Conservation (phyloP, 108 stramenopile genomes). For the Cyclotella cryptica region DNA sequence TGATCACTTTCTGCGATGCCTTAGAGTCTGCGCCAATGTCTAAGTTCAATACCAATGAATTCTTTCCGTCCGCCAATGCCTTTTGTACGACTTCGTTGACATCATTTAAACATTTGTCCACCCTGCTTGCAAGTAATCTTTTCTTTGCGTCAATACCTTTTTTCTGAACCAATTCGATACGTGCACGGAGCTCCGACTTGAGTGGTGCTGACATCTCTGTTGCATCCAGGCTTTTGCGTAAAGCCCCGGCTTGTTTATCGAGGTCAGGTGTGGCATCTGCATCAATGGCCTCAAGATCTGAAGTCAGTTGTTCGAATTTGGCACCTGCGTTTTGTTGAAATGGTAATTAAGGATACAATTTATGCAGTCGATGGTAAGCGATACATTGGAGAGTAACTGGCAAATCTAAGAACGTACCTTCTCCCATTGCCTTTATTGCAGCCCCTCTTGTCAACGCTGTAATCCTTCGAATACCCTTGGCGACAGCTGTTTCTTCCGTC, state of each 20-base stretch:
- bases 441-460: slow-evolving; percentile 71
- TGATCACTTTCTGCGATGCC: slow-evolving; percentile 89
- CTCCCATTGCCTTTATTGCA: slow-evolving; percentile 68
- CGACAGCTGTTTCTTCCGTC: slow-evolving; percentile 84
- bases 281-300: slow-evolving; percentile 61
- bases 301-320: slow-evolving; percentile 58
- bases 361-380: not conserved
- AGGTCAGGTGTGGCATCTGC: slow-evolving; percentile 60
- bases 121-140: slow-evolving; percentile 69
- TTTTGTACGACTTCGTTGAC: slow-evolving; percentile 61
- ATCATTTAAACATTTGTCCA: slow-evolving; percentile 65
- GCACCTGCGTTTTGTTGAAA: not conserved
- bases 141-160: slow-evolving; percentile 87
- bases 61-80: slow-evolving; percentile 60
- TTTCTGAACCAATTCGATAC: slow-evolving; percentile 88
- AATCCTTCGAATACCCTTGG: slow-evolving; percentile 91
- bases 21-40: slow-evolving; percentile 95
- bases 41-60: slow-evolving; percentile 75
- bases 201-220: slow-evolving; percentile 79
- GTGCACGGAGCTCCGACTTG: slow-evolving; percentile 80
- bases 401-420: slow-evolving; percentile 50
- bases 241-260: slow-evolving; percentile 80
- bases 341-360: no score
- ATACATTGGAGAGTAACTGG: not conserved
- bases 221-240: slow-evolving; percentile 84